A percentile compares a stretch with the other conserved stretches of the same genome.
phyloP scores from a whole-genome alignment of 768 basidiomycete species.

The Mycena maculata region DNA sequence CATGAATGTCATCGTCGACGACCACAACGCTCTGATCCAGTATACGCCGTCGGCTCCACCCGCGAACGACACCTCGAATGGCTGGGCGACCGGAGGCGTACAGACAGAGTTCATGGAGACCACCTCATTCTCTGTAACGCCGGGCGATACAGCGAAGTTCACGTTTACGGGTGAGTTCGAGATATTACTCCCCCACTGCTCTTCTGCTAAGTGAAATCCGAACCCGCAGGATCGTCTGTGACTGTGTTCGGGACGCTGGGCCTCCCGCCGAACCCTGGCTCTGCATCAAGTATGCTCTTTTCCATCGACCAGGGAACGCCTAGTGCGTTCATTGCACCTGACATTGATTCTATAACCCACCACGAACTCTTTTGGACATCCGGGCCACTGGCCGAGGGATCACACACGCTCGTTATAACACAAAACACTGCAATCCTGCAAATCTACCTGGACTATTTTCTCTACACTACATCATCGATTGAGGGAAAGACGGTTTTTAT shows the following conservation, averaged over 20 bases:
- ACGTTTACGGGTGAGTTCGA: constrained; percentile 3
- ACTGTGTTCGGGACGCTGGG: not conserved
- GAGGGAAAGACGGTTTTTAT: not conserved
- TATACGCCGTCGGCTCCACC: no score
- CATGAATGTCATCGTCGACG: constrained; percentile 18
- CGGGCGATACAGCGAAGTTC: constrained; percentile 1
- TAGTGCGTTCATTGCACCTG: not conserved
- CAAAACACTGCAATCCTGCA: not conserved
- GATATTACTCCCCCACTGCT: no score
- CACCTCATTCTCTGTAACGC: constrained; percentile 6
- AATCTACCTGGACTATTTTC: constrained; percentile 12
- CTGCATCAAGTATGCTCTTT: not conserved
- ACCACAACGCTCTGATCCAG: constrained; percentile 4
- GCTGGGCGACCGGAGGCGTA: not conserved
- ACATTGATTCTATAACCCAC: not conserved
- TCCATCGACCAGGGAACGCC: not conserved
- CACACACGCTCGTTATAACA: not conserved
- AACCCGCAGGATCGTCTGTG: constrained; percentile 11
- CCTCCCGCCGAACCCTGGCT: not conserved
- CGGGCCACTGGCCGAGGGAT: not conserved
- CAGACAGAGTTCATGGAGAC: not conserved
- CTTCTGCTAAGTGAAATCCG: not conserved
- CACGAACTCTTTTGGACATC: constrained; percentile 11
- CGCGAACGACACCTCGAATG: no score
- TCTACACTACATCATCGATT: constrained; percentile 3